A percentile compares a stretch with the other conserved stretches of the same genome.
These are phyloP conservation scores for Tremella mesenterica DNA, from an alignment of 768 basidiomycete species.

Conservation along the genomic window DNA sequence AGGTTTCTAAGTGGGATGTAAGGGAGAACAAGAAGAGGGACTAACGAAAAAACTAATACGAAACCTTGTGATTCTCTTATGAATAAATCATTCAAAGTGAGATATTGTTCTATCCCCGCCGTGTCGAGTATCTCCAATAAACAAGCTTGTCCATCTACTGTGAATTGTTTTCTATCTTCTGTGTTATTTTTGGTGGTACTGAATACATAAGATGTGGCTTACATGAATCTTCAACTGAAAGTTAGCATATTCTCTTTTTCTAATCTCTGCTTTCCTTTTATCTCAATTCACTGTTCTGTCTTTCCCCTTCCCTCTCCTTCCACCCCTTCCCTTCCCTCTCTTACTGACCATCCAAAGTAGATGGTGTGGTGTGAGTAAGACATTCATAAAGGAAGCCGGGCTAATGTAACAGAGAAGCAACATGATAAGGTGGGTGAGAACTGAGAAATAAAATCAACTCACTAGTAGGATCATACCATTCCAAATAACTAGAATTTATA, in stretches of 20 bases:
- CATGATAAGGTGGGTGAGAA: neutral
- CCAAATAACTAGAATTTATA: constrained; percentile 29
- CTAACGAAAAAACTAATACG: constrained; percentile 51
- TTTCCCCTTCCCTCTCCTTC: too few relatives aligned
- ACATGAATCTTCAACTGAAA: constrained; percentile 31
- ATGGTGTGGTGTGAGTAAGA: too few relatives aligned
- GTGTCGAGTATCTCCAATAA: constrained; percentile 25
- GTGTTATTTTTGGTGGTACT: neutral
- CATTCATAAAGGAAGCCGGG: too few relatives aligned
- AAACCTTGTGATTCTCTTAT: constrained; percentile 31
- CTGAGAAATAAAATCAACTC: constrained; percentile 1
- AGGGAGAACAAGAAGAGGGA: neutral
- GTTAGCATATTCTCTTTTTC: too few relatives aligned
- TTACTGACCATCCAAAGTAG: too few relatives aligned
- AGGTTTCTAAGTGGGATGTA: neutral
- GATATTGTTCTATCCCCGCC: constrained; percentile 25
- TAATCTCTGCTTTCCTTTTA: neutral
- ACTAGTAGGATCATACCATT: constrained; percentile 36
- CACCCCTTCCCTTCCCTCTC: too few relatives aligned
- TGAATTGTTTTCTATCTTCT: constrained; percentile 23
- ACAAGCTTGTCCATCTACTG: constrained; percentile 18
- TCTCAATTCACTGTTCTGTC: too few relatives aligned
- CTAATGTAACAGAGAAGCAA: too few relatives aligned
- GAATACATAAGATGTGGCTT: neutral
- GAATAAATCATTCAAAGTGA: constrained; percentile 21